Conservation (phyloP, 2,329 filamentous ascomycete species). For the Aspergillus hiratsukae region DNA sequence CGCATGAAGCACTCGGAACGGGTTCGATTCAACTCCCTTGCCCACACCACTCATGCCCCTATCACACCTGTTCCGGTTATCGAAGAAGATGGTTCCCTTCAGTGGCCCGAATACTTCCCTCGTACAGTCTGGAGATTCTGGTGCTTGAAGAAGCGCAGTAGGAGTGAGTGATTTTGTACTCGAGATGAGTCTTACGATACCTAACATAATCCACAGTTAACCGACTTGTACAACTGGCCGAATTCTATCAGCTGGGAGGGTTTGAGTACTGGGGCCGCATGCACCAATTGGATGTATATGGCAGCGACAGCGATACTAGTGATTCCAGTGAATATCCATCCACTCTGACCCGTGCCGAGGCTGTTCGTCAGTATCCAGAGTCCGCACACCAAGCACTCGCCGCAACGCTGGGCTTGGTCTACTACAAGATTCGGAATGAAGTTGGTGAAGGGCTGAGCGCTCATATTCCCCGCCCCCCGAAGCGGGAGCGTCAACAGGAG, state of each 20-base stretch:
- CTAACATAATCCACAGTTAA: constrained; percentile 27
- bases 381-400: constrained; percentile 38
- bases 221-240: constrained; percentile 35
- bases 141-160: constrained; percentile 39
- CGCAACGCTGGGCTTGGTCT: constrained; percentile 37
- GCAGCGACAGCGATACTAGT: constrained; percentile 35
- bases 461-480: constrained; percentile 28
- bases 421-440: constrained; percentile 40
- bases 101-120: constrained; percentile 37
- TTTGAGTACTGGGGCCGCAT: constrained; percentile 38
- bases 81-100: constrained; percentile 30
- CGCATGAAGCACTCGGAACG: constrained; percentile 34
- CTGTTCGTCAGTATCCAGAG: constrained; percentile 33
- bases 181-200: not conserved
- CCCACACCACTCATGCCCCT: constrained; percentile 34
- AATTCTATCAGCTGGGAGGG: constrained; percentile 38
- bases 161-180: constrained; percentile 27
- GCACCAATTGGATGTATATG: constrained; percentile 27
- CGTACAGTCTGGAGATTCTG: constrained; percentile 39
- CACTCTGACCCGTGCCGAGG: constrained; percentile 32
- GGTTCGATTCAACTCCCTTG: constrained; percentile 38
- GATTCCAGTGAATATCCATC: constrained; percentile 35
- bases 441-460: constrained; percentile 31
- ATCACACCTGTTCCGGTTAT: constrained; percentile 35
- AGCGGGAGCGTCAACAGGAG: constrained; percentile 36